Evolutionary conservation across 768 basidiomycete species (phyloP), one percentile per base, ranked within the genome.

Genomic region (Kwoniella newhampshirensis): DNA sequence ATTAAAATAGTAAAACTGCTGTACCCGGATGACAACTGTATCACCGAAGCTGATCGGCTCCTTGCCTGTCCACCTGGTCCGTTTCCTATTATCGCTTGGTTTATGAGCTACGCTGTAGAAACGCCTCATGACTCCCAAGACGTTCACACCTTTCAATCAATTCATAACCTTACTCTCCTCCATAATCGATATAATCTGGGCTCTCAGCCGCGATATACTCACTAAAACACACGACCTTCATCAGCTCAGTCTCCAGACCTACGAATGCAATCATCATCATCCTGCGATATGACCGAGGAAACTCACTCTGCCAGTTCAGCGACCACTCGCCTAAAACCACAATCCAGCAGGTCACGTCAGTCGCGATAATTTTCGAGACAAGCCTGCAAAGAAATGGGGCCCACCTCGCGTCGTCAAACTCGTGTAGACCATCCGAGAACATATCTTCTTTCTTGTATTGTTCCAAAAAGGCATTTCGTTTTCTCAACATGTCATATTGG

Each of bases 361-460:
- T 25, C 5, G 23, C 20, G n/a, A n/a, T 26, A 7, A 40, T 3
- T 7, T 21, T 2, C 11, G 21, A 21, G 6, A 21, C 32, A 8
- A 51, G 36, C 2, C 47, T 27, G 7, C 27, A n/a, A 32, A 15
- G n/a, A 3, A 25, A 23, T 21, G 3, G 17, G 8, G 62, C 82
- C 57, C 68, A 90, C 91, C 90, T 84, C n/a, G 96, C 88, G 77
- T 96, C 91, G 68, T 98, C 93, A 75, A 99, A 98, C 77, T 98
- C 93, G 63, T 93, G 91, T 63, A 98, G 75, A 1, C 86, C 86
- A 73, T 93, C 87, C 74, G 88, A 87, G 73, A 99, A 99, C 81
- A 94, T 86, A 71, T 87, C 87, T 77, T 97, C 92, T 74, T 91
- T 91, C 80, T 94, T 96, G 80, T 98, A 99, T 74, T 93, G 90